Evolutionary conservation across 306 rosid genomes (phyloP).

Genomic region (Erythrophleum fordii): DNA sequence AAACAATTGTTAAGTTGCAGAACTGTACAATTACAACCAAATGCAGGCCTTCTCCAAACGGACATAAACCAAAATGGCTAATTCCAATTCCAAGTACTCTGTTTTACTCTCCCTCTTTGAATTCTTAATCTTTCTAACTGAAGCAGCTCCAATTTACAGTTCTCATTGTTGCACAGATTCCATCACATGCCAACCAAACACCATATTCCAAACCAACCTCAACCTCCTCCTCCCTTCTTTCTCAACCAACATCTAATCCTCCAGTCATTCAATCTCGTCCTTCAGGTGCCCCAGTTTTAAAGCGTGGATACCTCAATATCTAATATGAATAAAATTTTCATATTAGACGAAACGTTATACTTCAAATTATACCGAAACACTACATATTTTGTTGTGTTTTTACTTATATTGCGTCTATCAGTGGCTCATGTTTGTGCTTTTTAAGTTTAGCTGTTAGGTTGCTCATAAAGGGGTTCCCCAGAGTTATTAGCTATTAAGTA

Average conservation of each 20-base stretch:
- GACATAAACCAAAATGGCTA: background rate
- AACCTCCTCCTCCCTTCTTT: constrained; percentile 40
- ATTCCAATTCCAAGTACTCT: background rate
- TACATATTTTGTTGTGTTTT: too few relatives aligned
- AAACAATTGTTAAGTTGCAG: background rate
- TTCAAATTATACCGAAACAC: background rate
- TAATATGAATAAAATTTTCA: background rate
- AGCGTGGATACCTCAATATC: background rate
- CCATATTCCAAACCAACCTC: constrained; percentile 41
- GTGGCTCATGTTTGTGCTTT: too few relatives aligned
- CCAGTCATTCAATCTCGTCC: constrained; percentile 27
- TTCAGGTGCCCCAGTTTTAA: constrained; percentile 21
- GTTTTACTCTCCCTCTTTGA: background rate
- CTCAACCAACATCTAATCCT: constrained; percentile 23
- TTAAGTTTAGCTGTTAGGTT: too few relatives aligned
- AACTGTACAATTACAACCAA: background rate
- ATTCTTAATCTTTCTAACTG: background rate
- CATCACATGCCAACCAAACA: constrained; percentile 2
- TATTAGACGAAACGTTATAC: background rate
- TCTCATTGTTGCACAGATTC: constrained; percentile 1
- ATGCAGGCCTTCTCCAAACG: background rate
- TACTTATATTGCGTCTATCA: too few relatives aligned
- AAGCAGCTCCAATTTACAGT: constrained; percentile 18
- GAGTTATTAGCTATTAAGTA: too few relatives aligned
- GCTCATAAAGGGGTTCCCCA: too few relatives aligned